These are phyloP conservation scores for Cenchrus fungigraminus DNA, from an alignment of 176 grass and related monocot species.

Conservation along the genomic window DNA sequence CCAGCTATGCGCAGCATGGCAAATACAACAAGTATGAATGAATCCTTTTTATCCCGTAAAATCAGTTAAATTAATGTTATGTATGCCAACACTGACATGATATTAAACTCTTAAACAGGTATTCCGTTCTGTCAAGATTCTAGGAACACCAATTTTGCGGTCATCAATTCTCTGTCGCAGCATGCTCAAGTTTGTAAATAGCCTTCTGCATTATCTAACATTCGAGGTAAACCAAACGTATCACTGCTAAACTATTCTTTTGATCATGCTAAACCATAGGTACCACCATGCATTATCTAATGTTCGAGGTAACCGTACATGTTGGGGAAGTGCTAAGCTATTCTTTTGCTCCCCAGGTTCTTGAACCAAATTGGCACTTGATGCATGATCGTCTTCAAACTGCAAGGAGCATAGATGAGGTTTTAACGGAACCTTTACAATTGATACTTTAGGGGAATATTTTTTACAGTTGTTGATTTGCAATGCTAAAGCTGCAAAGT, in stretches of 20 bases:
- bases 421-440: conserved; percentile 44
- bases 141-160: conserved; percentile 75
- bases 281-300: not conserved
- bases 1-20: conserved; percentile 89
- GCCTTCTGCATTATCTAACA: conserved; percentile 96
- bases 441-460: not conserved
- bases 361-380: conserved; percentile 98
- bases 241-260: conserved; percentile 28
- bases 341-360: conserved; percentile 57
- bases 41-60: conserved; percentile 12
- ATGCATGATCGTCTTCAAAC: conserved; percentile 83
- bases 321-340: conserved; percentile 8
- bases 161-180: conserved; percentile 94
- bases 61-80: conserved; percentile 29
- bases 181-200: conserved; percentile 99
- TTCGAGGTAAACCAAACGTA: conserved; percentile 78
- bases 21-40: conserved; percentile 82
- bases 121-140: conserved; percentile 78
- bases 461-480: conserved; percentile 6
- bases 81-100: conserved; percentile 26
- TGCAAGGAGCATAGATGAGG: conserved; percentile 98
- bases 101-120: conserved; percentile 58
- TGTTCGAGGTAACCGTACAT: not conserved
- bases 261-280: conserved; percentile 39
- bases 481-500: not conserved